Conservation (phyloP, 345 rosid genomes). For the Populus davidiana region DNA sequence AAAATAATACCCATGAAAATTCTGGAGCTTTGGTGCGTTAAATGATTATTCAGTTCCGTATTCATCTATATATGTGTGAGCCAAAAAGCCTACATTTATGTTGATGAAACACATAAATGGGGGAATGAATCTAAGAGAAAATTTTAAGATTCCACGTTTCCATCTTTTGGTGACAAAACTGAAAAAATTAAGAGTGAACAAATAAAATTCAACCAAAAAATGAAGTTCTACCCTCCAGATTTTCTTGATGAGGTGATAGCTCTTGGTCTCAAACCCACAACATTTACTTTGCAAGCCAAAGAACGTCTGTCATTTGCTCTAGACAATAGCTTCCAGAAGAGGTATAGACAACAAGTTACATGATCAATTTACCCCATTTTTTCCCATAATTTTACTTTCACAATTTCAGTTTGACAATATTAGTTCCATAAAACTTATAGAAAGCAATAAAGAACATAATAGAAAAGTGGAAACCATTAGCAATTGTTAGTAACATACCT, state of each 20-base stretch:
- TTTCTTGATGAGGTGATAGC: background rate
- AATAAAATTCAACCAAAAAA: background rate
- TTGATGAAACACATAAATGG: background rate
- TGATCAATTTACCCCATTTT: background rate
- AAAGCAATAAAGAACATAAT: background rate
- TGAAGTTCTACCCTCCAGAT: background rate
- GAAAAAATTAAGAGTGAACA: background rate
- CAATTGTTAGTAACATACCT: conserved; percentile 38
- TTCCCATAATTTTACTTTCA: background rate
- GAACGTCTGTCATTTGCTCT: background rate
- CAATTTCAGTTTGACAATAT: background rate
- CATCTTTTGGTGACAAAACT: background rate
- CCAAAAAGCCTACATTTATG: background rate
- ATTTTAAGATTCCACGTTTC: background rate
- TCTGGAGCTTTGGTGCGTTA: background rate
- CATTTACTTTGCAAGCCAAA: background rate
- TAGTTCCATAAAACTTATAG: background rate
- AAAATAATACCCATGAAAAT: background rate
- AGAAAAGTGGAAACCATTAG: background rate
- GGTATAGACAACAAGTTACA: background rate
- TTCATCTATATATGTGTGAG: background rate
- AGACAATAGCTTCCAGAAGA: background rate
- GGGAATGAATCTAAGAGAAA: background rate
- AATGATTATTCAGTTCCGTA: background rate
- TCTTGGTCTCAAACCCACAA: background rate